A percentile compares a stretch with the other conserved stretches of the same genome.
Evolutionary conservation across 768 basidiomycete species (phyloP).

Genomic region (Tulasnella sp.): DNA sequence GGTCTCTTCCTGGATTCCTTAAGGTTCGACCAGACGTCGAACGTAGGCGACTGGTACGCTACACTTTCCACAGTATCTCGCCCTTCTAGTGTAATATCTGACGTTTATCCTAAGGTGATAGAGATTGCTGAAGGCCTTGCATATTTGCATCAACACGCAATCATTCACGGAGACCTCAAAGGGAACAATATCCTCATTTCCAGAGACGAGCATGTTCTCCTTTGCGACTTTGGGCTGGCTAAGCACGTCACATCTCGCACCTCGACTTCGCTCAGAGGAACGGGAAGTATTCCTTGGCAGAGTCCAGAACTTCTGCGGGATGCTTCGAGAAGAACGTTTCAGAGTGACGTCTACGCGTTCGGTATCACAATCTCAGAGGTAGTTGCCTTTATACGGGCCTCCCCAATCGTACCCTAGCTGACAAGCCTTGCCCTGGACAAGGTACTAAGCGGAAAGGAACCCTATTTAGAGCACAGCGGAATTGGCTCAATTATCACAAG

Average conservation of each 20-base stretch:
- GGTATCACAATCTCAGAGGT: neutral
- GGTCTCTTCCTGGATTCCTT: neutral
- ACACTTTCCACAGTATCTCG: neutral
- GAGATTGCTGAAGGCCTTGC: neutral
- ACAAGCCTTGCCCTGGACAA: too few relatives aligned
- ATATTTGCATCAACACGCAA: neutral
- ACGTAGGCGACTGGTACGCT: neutral
- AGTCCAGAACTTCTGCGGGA: neutral
- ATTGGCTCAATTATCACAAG: neutral
- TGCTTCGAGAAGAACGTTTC: neutral
- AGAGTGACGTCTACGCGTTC: too few relatives aligned
- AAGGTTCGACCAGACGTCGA: neutral
- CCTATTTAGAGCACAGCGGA: neutral
- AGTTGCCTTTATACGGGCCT: neutral
- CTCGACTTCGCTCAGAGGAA: neutral
- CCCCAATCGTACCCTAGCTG: too few relatives aligned
- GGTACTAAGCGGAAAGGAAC: neutral
- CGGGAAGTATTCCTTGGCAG: conserved; percentile 4
- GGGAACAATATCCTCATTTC: conserved; percentile 5
- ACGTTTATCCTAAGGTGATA: neutral
- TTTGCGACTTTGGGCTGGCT: conserved; percentile 7
- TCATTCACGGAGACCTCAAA: conserved; percentile 1
- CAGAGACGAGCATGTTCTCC: neutral
- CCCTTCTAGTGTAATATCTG: neutral
- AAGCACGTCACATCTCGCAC: neutral